These are phyloP conservation scores for Phytophthora foliorum DNA, from an alignment of 352 stramenopile genomes.

Conservation along the genomic window DNA sequence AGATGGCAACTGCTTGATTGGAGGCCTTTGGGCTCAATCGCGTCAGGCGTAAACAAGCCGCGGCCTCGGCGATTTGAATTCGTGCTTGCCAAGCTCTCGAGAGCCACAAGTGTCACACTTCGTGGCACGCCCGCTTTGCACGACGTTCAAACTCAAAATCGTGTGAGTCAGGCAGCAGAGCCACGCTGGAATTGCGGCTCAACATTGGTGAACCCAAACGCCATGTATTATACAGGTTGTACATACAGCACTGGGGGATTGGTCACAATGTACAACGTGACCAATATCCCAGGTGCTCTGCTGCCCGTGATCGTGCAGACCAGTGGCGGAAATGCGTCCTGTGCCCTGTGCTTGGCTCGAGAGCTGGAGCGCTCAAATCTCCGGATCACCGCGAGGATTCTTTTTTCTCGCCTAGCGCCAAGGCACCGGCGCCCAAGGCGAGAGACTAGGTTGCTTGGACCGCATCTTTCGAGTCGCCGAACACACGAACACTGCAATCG, in stretches of 20 bases:
- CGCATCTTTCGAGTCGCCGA: slow-evolving; percentile 37
- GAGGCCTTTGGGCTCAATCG: slow-evolving; percentile 23
- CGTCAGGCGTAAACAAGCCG: slow-evolving; percentile 47
- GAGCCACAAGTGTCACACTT: slow-evolving; percentile 25
- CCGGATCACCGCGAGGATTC: slow-evolving; percentile 13
- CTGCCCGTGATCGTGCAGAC: slow-evolving; percentile 26
- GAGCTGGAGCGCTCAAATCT: slow-evolving; percentile 40
- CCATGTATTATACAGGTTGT: no score
- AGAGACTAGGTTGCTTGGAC: slow-evolving; percentile 25
- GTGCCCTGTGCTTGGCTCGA: slow-evolving; percentile 18
- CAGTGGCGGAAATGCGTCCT: background rate
- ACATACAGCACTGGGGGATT: no score
- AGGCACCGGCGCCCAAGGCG: slow-evolving; percentile 12
- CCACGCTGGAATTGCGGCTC: slow-evolving; percentile 3
- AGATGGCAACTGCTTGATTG: slow-evolving; percentile 35
- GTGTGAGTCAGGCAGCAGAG: slow-evolving; percentile 38
- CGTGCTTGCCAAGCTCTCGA: slow-evolving; percentile 11
- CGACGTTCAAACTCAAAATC: slow-evolving; percentile 14
- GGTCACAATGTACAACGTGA: no score
- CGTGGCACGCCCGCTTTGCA: slow-evolving; percentile 1
- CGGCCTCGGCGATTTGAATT: slow-evolving; percentile 37
- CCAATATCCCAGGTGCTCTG: slow-evolving; percentile 21
- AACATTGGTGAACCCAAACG: slow-evolving; percentile 27
- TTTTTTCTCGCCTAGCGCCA: slow-evolving; percentile 24
- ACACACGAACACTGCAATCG: slow-evolving; percentile 19